These are phyloP conservation scores for Pleurotus tuoliensis DNA, from an alignment of 768 basidiomycete species.

Conservation along the genomic window DNA sequence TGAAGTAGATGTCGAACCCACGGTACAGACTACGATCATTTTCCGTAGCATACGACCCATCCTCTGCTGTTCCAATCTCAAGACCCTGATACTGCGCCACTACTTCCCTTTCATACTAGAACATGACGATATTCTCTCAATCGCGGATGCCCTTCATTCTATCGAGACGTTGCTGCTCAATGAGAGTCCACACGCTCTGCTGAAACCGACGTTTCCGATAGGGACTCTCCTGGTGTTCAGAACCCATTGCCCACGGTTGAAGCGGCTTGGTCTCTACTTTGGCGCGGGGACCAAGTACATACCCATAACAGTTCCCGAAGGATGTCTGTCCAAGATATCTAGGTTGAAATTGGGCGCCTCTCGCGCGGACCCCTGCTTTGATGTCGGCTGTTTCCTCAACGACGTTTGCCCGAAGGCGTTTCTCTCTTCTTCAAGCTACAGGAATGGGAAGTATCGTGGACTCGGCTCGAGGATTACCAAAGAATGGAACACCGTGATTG, in stretches of 20 bases:
- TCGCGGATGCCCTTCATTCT: neutral
- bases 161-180: neutral
- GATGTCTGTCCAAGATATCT: neutral
- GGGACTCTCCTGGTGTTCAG: neutral
- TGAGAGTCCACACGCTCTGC: neutral
- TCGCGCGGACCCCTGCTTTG: neutral
- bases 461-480: neutral
- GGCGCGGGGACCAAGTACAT: neutral
- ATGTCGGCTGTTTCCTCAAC: neutral
- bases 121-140: neutral
- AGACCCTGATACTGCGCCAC: neutral
- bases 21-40: neutral
- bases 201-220: neutral
- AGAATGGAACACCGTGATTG: neutral
- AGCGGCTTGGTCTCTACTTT: neutral
- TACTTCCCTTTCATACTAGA: neutral
- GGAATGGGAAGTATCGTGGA: neutral
- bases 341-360: neutral
- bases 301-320: neutral
- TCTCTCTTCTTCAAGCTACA: neutral
- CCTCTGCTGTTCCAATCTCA: neutral
- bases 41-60: neutral
- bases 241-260: neutral
- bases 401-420: neutral
- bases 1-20: neutral